Percentiles rank a stretch among this genome's conserved stretches.
Evolutionary conservation across 2,329 filamentous ascomycete genomes (phyloP).

Genomic region (Kalmusia sp.): DNA sequence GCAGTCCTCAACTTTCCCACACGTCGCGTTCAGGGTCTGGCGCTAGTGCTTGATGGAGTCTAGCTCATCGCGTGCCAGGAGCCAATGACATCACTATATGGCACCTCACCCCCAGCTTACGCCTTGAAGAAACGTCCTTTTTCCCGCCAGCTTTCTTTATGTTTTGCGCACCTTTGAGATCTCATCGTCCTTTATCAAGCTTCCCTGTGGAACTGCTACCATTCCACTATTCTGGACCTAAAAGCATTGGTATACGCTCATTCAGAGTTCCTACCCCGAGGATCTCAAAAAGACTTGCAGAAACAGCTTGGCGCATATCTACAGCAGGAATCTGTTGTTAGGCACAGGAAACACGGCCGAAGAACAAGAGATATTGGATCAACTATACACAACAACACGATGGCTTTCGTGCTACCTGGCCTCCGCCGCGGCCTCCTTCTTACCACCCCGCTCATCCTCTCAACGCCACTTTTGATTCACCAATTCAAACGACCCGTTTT

Average conservation of each 20-base stretch:
- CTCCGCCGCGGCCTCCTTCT: slow-evolving; percentile 47
- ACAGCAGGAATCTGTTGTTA: not conserved
- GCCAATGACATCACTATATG: slow-evolving; percentile 45
- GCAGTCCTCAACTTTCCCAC: slow-evolving; percentile 11
- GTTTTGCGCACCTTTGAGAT: slow-evolving; percentile 22
- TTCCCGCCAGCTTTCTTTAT: slow-evolving; percentile 12
- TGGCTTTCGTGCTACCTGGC: slow-evolving; percentile 50
- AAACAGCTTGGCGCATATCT: slow-evolving; percentile 6
- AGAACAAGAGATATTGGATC: not conserved
- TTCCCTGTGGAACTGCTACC: not conserved
- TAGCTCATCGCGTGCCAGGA: slow-evolving; percentile 23
- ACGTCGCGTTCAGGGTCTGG: slow-evolving; percentile 35
- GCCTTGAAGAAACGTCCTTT: not conserved
- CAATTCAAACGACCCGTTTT: slow-evolving; percentile 39
- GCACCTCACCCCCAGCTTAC: slow-evolving; percentile 9
- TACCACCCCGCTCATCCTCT: slow-evolving; percentile 44
- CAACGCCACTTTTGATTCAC: slow-evolving; percentile 39
- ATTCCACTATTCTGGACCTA: no score
- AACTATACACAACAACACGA: slow-evolving; percentile 20
- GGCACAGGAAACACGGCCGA: not conserved
- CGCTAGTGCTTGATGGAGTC: slow-evolving; percentile 22
- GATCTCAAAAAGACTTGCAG: not conserved
- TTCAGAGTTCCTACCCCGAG: not conserved
- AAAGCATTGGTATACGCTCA: not conserved
- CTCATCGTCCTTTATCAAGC: not conserved